phyloP scores from a whole-genome alignment of 2,329 filamentous ascomycete species.

The Calonectria honghensis region DNA sequence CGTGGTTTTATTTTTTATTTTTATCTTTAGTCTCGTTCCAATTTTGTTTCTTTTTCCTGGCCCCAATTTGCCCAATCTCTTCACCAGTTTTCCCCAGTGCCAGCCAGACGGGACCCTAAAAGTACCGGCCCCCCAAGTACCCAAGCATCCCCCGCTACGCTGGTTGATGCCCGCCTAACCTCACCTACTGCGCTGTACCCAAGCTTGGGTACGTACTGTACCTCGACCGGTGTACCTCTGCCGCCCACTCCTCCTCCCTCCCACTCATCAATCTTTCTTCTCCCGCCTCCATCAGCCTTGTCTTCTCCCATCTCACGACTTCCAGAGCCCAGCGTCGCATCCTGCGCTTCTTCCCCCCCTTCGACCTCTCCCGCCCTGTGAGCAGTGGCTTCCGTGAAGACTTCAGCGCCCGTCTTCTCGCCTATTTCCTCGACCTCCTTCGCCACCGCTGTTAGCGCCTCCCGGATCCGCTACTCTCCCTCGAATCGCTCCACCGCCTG shows the following conservation, averaged over 20 bases:
- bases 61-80: slow-evolving; percentile 26
- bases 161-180: slow-evolving; percentile 30
- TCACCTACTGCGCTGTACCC: slow-evolving; percentile 27
- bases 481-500: slow-evolving; percentile 55
- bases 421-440: slow-evolving; percentile 22
- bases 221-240: slow-evolving; percentile 26
- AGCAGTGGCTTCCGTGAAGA: background rate
- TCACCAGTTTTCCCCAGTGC: slow-evolving; percentile 12
- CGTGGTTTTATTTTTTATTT: slow-evolving; percentile 14
- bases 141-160: slow-evolving; percentile 26
- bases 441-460: slow-evolving; percentile 42
- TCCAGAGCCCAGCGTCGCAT: slow-evolving; percentile 33
- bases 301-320: slow-evolving; percentile 33
- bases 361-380: slow-evolving; percentile 23
- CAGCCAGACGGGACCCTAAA: slow-evolving; percentile 26
- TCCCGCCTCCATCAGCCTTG: slow-evolving; percentile 43
- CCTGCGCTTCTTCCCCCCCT: slow-evolving; percentile 21
- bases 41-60: slow-evolving; percentile 23
- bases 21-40: slow-evolving; percentile 25
- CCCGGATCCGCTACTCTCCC: slow-evolving; percentile 51
- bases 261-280: slow-evolving; percentile 40
- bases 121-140: slow-evolving; percentile 23
- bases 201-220: slow-evolving; percentile 38
- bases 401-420: slow-evolving; percentile 10
- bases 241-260: slow-evolving; percentile 35